Percentiles rank a stretch among this genome's conserved stretches.
Evolutionary conservation across 1,139 yeast species (phyloP).

Genomic region (Tardiomyces digboiensis): DNA sequence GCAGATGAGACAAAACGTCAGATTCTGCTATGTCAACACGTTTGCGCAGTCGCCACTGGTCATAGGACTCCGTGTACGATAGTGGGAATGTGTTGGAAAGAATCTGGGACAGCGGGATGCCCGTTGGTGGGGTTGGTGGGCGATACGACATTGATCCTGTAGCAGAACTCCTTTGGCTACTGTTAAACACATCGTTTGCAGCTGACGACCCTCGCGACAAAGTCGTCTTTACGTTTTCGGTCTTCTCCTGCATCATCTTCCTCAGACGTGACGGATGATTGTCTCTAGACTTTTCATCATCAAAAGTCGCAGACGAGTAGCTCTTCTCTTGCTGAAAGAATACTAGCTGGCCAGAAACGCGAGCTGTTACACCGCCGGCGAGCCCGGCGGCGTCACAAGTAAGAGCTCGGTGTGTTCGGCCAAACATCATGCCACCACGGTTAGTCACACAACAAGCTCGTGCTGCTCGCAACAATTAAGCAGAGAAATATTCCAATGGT

Average conservation of each 20-base stretch:
- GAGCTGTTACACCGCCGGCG: too few species aligned
- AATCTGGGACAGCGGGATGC: slow-evolving; percentile 21
- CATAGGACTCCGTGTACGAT: slow-evolving; percentile 32
- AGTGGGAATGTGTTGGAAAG: slow-evolving; percentile 26
- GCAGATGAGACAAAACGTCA: slow-evolving; percentile 26
- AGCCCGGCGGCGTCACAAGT: too few species aligned
- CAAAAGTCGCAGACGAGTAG: not conserved
- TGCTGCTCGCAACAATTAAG: too few species aligned
- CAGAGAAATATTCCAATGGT: too few species aligned
- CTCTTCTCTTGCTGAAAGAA: too few species aligned
- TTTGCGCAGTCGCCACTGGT: slow-evolving; percentile 35
- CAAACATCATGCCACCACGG: too few species aligned
- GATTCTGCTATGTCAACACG: slow-evolving; percentile 34
- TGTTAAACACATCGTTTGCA: not conserved
- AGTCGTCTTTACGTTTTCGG: not conserved
- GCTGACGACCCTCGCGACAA: not conserved
- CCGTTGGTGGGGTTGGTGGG: slow-evolving; percentile 26
- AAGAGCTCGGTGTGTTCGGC: too few species aligned
- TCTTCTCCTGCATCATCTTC: not conserved
- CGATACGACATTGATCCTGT: too few species aligned
- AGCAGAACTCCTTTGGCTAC: too few species aligned
- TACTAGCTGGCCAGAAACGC: too few species aligned
- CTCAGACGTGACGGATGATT: not conserved
- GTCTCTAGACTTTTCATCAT: not conserved
- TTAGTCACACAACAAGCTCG: too few species aligned